These are phyloP conservation scores for Carex littledalei DNA, from an alignment of 176 grass and related monocot species.

Conservation along the genomic window DNA sequence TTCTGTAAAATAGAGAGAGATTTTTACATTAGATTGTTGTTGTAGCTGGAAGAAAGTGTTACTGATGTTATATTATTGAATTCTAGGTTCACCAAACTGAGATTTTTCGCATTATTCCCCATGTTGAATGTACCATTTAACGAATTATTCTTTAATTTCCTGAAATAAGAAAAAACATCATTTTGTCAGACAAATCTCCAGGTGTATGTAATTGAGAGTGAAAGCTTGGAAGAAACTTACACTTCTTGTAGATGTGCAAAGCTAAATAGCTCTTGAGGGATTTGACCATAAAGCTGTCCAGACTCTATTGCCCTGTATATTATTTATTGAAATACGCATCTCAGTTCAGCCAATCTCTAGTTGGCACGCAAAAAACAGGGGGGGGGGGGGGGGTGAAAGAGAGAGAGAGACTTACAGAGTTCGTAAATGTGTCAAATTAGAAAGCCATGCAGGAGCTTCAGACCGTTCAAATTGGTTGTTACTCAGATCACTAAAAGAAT, in stretches of 20 bases:
- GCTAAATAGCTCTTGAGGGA: constrained; percentile 60
- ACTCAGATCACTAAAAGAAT: constrained; percentile 61
- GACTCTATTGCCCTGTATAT: constrained; percentile 51
- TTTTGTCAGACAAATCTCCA: constrained; percentile 2
- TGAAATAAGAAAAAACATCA: constrained; percentile 32
- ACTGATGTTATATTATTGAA: constrained; percentile 44
- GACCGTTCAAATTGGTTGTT: constrained; percentile 63
- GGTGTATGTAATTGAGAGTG: neutral
- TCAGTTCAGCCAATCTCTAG: neutral
- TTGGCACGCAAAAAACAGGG: neutral
- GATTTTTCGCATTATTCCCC: constrained; percentile 29
- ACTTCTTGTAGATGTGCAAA: constrained; percentile 32
- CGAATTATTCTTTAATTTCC: constrained; percentile 54
- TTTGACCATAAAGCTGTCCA: constrained; percentile 44
- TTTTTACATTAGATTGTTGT: constrained; percentile 30
- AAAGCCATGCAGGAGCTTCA: constrained; percentile 57
- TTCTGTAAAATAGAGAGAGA: constrained; percentile 15
- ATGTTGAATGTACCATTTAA: constrained; percentile 68
- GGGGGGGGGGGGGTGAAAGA: neutral
- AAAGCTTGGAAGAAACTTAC: constrained; percentile 36
- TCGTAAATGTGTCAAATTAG: constrained; percentile 24
- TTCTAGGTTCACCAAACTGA: constrained; percentile 40
- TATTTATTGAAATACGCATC: neutral
- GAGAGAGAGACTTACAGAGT: constrained; percentile 42
- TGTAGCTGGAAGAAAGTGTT: constrained; percentile 22